Percentiles rank a stretch among this genome's conserved stretches.
Conservation (phyloP, 2,329 filamentous ascomycete genomes). For the Lachnellula hyalina region DNA sequence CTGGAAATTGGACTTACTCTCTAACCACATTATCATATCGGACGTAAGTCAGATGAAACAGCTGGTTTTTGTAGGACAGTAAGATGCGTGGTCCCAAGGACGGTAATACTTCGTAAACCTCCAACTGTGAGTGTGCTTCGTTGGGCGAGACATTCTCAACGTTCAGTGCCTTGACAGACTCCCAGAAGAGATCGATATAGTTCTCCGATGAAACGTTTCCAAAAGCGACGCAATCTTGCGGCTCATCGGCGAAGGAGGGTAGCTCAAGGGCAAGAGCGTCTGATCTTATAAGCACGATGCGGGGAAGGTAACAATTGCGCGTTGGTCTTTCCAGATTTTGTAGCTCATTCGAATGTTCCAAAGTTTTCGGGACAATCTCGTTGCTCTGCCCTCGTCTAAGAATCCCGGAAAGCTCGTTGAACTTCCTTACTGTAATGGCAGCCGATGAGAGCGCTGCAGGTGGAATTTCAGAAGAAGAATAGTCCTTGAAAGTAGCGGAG, state of each 20-base stretch:
- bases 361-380: no score
- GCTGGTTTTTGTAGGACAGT: conserved; percentile 4
- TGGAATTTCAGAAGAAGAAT: not conserved
- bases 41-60: conserved; percentile 15
- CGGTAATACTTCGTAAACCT: conserved; percentile 10
- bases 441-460: not conserved
- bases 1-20: conserved; percentile 8
- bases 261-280: conserved; percentile 1
- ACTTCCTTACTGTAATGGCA: not conserved
- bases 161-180: conserved; percentile 1
- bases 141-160: not conserved
- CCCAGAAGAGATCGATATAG: conserved; percentile 11
- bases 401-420: not conserved
- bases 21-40: conserved; percentile 13
- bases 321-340: not conserved
- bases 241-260: conserved; percentile 3
- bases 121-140: not conserved
- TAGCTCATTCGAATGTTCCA: not conserved
- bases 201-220: conserved; percentile 7
- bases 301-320: not conserved
- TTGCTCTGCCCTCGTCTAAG: not conserved
- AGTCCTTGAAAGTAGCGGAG: not conserved
- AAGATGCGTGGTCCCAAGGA: conserved; percentile 2
- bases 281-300: conserved; percentile 1
- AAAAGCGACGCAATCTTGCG: conserved; percentile 2